Percentiles rank a stretch among this genome's conserved stretches.
These are phyloP conservation scores for Dysphania ambrosioides DNA, from an alignment of 148 eudicot genomes.

Conservation along the genomic window DNA sequence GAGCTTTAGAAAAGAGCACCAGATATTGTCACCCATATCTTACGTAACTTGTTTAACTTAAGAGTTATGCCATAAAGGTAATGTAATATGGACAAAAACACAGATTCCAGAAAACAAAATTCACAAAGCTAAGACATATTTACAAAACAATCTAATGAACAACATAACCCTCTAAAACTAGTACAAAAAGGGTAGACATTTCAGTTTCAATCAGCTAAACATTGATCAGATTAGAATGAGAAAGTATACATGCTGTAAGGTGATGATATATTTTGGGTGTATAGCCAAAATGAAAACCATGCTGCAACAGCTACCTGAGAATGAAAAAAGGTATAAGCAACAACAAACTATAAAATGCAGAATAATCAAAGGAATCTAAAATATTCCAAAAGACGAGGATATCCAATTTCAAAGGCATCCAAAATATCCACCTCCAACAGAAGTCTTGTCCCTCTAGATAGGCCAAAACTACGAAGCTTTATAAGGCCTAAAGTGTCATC, in stretches of 20 bases:
- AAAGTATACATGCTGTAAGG: constrained; percentile 92
- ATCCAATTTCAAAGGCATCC: constrained; percentile 3
- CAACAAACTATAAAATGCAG: constrained; percentile 9
- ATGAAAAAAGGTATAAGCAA: constrained; percentile 14
- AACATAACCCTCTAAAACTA: constrained; percentile 13
- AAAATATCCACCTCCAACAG: constrained; percentile 60
- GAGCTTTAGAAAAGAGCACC: neutral
- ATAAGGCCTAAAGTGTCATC: constrained; percentile 60
- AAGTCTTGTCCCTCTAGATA: constrained; percentile 48
- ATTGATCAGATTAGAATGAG: constrained; percentile 60
- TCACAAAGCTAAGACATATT: neutral
- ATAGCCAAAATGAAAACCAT: constrained; percentile 72
- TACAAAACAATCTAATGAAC: neutral
- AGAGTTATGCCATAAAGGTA: neutral
- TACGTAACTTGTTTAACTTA: neutral
- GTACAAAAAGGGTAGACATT: constrained; percentile 36
- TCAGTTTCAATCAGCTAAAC: constrained; percentile 53
- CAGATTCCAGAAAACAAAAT: neutral
- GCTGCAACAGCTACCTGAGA: constrained; percentile 66
- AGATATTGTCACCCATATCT: neutral
- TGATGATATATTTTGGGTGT: constrained; percentile 56
- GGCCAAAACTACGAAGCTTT: constrained; percentile 43
- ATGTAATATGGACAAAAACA: too few relatives aligned
- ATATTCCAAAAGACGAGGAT: neutral
- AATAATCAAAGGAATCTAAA: neutral